A percentile compares a stretch with the other conserved stretches of the same genome.
phyloP scores from a whole-genome alignment of 176 grass and related monocot species.

The Eragrostis nindensis region DNA sequence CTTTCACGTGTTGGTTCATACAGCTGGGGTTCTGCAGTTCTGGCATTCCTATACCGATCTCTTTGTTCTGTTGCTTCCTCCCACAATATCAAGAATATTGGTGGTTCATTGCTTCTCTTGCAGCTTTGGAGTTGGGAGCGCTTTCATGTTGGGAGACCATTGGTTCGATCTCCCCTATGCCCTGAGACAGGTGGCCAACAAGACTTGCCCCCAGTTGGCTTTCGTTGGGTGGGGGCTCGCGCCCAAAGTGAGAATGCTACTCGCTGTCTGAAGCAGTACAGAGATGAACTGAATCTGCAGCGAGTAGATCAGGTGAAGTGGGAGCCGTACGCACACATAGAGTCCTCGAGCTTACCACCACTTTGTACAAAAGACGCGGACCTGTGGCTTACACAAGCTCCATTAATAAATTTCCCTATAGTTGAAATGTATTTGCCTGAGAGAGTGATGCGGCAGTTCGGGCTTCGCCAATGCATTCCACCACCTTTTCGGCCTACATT shows the following conservation, averaged over 20 bases:
- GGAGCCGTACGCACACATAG: constrained; percentile 54
- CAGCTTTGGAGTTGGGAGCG: constrained; percentile 80
- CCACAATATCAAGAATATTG: constrained; percentile 65
- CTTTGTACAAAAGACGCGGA: constrained; percentile 60
- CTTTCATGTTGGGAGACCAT: constrained; percentile 63
- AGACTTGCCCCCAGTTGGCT: constrained; percentile 57
- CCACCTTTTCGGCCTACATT: constrained; percentile 64
- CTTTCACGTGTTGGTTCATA: constrained; percentile 61
- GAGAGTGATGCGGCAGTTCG: constrained; percentile 70
- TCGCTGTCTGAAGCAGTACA: constrained; percentile 63
- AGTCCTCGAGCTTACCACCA: constrained; percentile 44
- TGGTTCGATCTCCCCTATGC: constrained; percentile 42
- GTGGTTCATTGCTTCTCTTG: constrained; percentile 68
- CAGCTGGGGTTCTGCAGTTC: constrained; percentile 58
- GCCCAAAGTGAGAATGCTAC: constrained; percentile 61
- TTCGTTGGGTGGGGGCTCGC: constrained; percentile 61
- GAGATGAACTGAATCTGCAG: constrained; percentile 64
- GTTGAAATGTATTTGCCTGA: constrained; percentile 74
- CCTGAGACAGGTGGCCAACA: constrained; percentile 32
- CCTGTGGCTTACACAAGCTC: constrained; percentile 72
- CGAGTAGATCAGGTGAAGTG: constrained; percentile 65
- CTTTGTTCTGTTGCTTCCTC: constrained; percentile 67
- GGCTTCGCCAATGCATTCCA: constrained; percentile 58
- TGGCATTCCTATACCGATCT: constrained; percentile 65
- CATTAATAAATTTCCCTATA: constrained; percentile 66